phyloP scores from a whole-genome alignment of 2,329 filamentous ascomycete species.

The Colletotrichum magnum region DNA sequence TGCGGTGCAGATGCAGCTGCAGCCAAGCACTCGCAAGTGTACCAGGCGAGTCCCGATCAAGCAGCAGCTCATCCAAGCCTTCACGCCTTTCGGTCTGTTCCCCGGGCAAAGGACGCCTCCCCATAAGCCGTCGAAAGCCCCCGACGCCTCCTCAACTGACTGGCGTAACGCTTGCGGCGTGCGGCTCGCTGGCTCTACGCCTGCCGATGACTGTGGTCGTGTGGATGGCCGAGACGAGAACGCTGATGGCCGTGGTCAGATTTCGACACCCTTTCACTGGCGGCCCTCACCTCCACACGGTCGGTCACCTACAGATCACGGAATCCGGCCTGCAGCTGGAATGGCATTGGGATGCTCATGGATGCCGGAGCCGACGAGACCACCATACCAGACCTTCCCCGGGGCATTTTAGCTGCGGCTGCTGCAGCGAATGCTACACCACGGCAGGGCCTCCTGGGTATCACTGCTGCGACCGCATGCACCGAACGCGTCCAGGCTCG shows the following conservation, averaged over 20 bases:
- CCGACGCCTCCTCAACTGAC: slow-evolving; percentile 35
- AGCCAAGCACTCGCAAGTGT: slow-evolving; percentile 8
- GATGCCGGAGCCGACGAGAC: slow-evolving; percentile 22
- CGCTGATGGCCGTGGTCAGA: background rate
- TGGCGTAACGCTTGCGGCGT: slow-evolving; percentile 34
- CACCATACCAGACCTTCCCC: slow-evolving; percentile 14
- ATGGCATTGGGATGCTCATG: slow-evolving; percentile 17
- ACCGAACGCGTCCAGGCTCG: slow-evolving; percentile 21
- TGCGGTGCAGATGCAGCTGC: slow-evolving; percentile 14
- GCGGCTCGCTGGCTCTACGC: slow-evolving; percentile 21
- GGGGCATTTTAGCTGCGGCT: slow-evolving; percentile 21
- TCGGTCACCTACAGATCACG: slow-evolving; percentile 21
- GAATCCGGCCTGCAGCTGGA: slow-evolving; percentile 25
- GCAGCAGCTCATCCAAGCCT: slow-evolving; percentile 9
- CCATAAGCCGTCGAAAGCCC: background rate
- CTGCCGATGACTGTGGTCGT: slow-evolving; percentile 10
- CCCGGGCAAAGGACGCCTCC: slow-evolving; percentile 14
- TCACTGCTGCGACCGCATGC: background rate
- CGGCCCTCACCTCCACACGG: slow-evolving; percentile 8
- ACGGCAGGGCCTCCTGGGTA: background rate
- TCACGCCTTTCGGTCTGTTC: slow-evolving; percentile 11
- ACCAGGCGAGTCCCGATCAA: slow-evolving; percentile 18
- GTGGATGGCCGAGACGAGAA: background rate
- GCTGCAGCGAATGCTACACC: slow-evolving; percentile 23
- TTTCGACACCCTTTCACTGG: background rate